A percentile compares a stretch with the other conserved stretches of the same genome.
Conservation (phyloP, 352 stramenopile species). For the Pythium insidiosum region DNA sequence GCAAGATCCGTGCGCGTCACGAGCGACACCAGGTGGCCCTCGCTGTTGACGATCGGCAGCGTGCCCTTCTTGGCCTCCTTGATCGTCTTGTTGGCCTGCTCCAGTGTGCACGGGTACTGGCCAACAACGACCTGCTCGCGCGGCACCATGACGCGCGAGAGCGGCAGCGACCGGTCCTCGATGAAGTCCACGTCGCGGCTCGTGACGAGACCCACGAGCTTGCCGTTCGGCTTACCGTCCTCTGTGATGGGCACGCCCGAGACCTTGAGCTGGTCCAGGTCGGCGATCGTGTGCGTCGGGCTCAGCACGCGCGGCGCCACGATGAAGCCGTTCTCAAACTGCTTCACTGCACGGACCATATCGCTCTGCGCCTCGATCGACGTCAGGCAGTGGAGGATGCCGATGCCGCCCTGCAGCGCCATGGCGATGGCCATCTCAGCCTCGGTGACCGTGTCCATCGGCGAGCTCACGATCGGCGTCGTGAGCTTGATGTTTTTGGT, state of each 20-base stretch:
- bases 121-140: conserved; percentile 81
- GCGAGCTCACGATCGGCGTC: conserved; percentile 93
- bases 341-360: conserved; percentile 91
- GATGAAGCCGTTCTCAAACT: conserved; percentile 99
- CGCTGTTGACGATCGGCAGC: conserved; percentile 95
- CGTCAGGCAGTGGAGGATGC: conserved; percentile 99
- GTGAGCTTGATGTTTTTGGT: conserved; percentile 93
- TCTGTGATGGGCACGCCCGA: conserved; percentile 98
- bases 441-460: conserved; percentile 99
- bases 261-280: conserved; percentile 92
- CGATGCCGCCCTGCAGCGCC: conserved; percentile 96
- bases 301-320: conserved; percentile 94
- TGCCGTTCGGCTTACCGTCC: conserved; percentile 91
- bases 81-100: conserved; percentile 95
- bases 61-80: conserved; percentile 98
- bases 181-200: conserved; percentile 97
- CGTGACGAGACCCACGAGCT: conserved; percentile 97
- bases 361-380: conserved; percentile 90
- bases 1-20: conserved; percentile 95
- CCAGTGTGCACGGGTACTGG: conserved; percentile 89
- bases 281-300: conserved; percentile 86
- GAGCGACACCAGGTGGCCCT: conserved; percentile 93
- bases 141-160: conserved; percentile 75
- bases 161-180: conserved; percentile 74
- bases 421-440: conserved; percentile 98